Conservation (phyloP, 108 stramenopile species). For the Discostella stelligeroides region DNA sequence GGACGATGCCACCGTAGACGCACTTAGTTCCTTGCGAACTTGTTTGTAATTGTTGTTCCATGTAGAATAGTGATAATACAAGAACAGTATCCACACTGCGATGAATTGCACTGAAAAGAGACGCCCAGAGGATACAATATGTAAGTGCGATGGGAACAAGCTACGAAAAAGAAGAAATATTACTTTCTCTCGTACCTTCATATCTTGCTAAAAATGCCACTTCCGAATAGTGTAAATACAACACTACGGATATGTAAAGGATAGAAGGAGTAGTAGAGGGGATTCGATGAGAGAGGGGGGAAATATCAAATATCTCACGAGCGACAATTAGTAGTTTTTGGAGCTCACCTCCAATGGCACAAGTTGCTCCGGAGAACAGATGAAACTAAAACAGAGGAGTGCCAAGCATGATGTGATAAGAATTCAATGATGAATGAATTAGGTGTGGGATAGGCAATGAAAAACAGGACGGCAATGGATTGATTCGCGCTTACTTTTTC, state of each 20-base stretch:
- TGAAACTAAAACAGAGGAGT: constrained; percentile 15
- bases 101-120: constrained; percentile 25
- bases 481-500: constrained; percentile 22
- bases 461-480: no score
- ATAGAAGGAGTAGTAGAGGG: neutral
- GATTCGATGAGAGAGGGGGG: neutral
- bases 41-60: constrained; percentile 37
- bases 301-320: no score
- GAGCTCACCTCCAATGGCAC: constrained; percentile 24
- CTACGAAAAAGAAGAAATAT: neutral
- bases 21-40: constrained; percentile 18
- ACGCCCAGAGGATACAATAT: no score
- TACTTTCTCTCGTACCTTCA: constrained; percentile 3
- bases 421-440: no score
- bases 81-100: constrained; percentile 22
- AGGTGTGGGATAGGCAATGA: no score
- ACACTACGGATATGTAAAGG: constrained; percentile 21
- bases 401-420: neutral
- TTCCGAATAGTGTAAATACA: constrained; percentile 50
- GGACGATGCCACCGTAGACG: constrained; percentile 27
- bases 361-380: constrained; percentile 33
- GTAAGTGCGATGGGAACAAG: no score
- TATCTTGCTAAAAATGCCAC: constrained; percentile 26
- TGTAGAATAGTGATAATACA: constrained; percentile 40
- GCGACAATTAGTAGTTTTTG: no score